Conservation (phyloP, 1,139 yeast species). For the Candida pseudoviswanathii region DNA sequence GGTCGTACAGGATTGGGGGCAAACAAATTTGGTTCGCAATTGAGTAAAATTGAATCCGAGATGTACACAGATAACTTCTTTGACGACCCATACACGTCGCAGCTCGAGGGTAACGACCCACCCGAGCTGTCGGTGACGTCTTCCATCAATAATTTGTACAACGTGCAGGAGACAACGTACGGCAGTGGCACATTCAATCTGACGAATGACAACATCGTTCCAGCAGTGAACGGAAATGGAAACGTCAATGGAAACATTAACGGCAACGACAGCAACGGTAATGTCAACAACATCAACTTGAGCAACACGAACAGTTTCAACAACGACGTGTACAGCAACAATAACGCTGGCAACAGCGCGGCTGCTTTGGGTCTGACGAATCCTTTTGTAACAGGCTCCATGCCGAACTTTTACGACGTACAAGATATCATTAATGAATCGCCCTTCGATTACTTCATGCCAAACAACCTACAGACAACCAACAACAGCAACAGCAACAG, state of each 20-base stretch:
- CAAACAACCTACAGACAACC: background rate
- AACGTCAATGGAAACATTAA: background rate
- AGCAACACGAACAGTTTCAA: background rate
- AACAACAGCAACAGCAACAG: background rate
- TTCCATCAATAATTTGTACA: constrained; percentile 15
- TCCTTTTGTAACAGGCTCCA: background rate
- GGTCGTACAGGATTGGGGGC: constrained; percentile 19
- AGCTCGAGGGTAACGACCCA: constrained; percentile 1
- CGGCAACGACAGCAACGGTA: background rate
- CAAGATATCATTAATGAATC: constrained; percentile 3
- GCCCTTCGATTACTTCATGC: background rate
- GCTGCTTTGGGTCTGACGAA: constrained; percentile 1
- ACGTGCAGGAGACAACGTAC: constrained; percentile 3
- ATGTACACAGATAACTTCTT: constrained; percentile 17
- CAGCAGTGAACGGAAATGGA: background rate
- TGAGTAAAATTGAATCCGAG: constrained; percentile 18
- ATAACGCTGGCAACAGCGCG: background rate
- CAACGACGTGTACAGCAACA: background rate
- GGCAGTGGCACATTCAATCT: constrained; percentile 3
- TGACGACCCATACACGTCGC: constrained; percentile 9
- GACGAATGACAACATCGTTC: background rate
- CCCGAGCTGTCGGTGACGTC: constrained; percentile 12
- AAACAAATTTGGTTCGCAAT: constrained; percentile 16
- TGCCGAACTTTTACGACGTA: background rate
- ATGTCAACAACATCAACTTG: background rate